Conservation (phyloP, 768 basidiomycete genomes). For the Russula brevipes region DNA sequence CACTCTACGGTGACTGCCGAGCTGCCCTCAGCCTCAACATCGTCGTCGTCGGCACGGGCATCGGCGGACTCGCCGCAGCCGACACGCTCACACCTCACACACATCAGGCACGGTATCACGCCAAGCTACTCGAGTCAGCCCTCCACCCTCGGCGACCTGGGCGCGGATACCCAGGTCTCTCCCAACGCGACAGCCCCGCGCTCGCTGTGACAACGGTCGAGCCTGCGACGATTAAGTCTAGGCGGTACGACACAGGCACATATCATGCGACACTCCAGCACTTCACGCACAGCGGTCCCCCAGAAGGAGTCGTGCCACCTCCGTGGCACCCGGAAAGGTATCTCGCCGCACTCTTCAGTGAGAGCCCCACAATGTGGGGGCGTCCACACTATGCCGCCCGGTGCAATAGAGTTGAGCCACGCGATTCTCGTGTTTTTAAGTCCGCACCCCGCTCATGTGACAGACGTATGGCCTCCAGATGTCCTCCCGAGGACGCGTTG, state of each 20-base stretch:
- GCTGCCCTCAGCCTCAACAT: slow-evolving; percentile 35
- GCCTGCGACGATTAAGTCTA: slow-evolving; percentile 37
- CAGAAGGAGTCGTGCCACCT: too few species aligned
- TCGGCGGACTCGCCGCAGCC: slow-evolving; percentile 40
- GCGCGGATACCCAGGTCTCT: slow-evolving; percentile 41
- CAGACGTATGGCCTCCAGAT: too few species aligned
- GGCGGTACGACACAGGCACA: slow-evolving; percentile 36
- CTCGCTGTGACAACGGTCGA: slow-evolving; percentile 33
- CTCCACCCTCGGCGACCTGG: slow-evolving; percentile 37
- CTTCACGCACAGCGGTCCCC: too few species aligned
- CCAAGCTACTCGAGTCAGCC: slow-evolving; percentile 39
- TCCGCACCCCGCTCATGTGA: too few species aligned
- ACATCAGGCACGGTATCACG: slow-evolving; percentile 38
- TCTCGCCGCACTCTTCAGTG: too few species aligned
- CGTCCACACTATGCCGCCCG: too few species aligned
- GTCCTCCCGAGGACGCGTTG: too few species aligned
- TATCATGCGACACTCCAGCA: too few species aligned
- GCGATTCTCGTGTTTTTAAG: too few species aligned
- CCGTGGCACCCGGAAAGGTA: too few species aligned
- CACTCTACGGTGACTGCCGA: slow-evolving; percentile 31
- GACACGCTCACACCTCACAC: slow-evolving; percentile 36
- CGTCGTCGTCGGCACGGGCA: slow-evolving; percentile 39
- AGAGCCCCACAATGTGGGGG: too few species aligned
- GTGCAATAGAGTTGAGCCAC: too few species aligned
- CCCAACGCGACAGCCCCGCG: slow-evolving; percentile 35